Evolutionary conservation across 495 filamentous ascomycete genomes (phyloP).

Genomic region (Neurospora tetraspora): DNA sequence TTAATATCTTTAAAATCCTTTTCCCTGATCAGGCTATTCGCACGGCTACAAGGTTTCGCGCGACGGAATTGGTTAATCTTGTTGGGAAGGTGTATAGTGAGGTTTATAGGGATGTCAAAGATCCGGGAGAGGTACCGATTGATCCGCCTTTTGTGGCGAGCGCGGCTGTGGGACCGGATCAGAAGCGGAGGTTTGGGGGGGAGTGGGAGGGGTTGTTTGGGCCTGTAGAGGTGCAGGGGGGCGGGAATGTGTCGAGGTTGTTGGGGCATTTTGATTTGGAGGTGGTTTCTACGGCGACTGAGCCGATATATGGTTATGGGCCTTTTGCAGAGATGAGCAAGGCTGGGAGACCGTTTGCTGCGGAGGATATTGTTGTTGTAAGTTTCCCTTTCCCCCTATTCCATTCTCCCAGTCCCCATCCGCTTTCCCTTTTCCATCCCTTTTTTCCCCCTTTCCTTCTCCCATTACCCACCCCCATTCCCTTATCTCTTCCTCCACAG

Average conservation of each 20-base stretch:
- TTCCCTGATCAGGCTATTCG: not conserved
- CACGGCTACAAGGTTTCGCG: not conserved
- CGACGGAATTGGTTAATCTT: not conserved
- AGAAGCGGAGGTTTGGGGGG: not conserved
- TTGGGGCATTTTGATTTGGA: not conserved
- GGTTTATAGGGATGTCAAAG: not conserved
- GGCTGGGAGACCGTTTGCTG: not conserved
- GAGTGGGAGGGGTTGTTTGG: not conserved
- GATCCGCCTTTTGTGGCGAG: not conserved
- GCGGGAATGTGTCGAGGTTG: not conserved
- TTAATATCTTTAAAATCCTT: not conserved
- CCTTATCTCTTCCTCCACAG: no score
- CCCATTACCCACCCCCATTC: no score
- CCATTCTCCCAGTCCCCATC: not conserved
- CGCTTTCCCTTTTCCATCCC: not conserved
- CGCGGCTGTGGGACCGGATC: not conserved
- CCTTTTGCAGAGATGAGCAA: not conserved
- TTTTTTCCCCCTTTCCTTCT: no score
- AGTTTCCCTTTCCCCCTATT: not conserved
- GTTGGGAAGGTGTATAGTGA: not conserved
- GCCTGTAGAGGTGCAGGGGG: not conserved
- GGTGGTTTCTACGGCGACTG: accelerated
- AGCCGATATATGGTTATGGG: not conserved
- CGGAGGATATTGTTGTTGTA: not conserved
- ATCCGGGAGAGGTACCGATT: not conserved